Evolutionary conservation across 1,284 basidiomycete species (phyloP).

Genomic region (Apiotrichum gamsii): DNA sequence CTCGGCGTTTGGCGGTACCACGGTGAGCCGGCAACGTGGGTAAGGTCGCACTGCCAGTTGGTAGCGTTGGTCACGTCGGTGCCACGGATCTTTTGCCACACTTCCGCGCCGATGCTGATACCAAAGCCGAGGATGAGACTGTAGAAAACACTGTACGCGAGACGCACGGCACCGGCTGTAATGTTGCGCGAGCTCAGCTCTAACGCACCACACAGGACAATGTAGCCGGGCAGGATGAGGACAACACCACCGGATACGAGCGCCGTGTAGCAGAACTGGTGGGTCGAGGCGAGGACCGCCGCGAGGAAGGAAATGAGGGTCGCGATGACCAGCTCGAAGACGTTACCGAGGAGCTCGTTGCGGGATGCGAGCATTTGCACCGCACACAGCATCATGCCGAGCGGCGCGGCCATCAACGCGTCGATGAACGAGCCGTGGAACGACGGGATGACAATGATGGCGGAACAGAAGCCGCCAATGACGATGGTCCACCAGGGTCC

Average conservation of each 20-base stretch:
- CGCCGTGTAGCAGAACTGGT: constrained; percentile 75
- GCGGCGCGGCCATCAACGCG: constrained; percentile 64
- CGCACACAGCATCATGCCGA: constrained; percentile 70
- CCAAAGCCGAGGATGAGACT: constrained; percentile 74
- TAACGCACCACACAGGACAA: constrained; percentile 71
- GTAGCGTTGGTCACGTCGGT: constrained; percentile 51
- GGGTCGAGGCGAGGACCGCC: constrained; percentile 65
- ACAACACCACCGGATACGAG: constrained; percentile 78
- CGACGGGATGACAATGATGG: constrained; percentile 59
- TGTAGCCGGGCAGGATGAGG: constrained; percentile 76
- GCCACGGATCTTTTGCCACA: constrained; percentile 58
- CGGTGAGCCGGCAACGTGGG: constrained; percentile 53
- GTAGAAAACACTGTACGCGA: constrained; percentile 62
- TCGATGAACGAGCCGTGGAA: constrained; percentile 61
- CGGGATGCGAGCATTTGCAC: constrained; percentile 68
- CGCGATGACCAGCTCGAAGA: constrained; percentile 49
- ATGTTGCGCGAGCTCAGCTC: constrained; percentile 69
- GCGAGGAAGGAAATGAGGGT: constrained; percentile 67
- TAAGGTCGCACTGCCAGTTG: constrained; percentile 57
- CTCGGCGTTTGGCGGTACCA: constrained; percentile 49
- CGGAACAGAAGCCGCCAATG: constrained; percentile 74
- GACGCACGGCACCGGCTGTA: constrained; percentile 73
- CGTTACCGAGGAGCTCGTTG: constrained; percentile 80
- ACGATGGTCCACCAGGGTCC: constrained; percentile 61
- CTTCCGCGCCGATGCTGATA: constrained; percentile 66